Evolutionary conservation across 208 protist genomes (phyloP).

Genomic region (Polymyxa betae): DNA sequence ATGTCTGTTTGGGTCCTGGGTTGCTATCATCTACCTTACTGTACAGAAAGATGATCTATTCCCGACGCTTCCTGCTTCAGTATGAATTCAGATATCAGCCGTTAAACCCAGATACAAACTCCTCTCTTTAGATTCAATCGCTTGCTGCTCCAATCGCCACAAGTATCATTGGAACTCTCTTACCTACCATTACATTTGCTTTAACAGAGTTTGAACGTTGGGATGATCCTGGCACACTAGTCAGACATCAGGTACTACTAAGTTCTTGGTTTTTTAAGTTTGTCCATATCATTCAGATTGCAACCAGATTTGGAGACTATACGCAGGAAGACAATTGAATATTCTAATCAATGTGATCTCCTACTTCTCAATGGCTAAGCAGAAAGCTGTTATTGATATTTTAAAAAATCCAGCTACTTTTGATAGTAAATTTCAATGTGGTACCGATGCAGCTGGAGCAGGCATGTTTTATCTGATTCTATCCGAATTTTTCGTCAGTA

Average conservation of each 20-base stretch:
- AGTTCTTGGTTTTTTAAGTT: no score
- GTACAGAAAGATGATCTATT: no score
- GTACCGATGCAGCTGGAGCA: background rate
- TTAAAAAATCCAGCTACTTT: background rate
- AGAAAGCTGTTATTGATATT: background rate
- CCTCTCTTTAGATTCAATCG: background rate
- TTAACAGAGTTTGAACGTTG: background rate
- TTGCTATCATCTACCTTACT: background rate
- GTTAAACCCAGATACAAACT: background rate
- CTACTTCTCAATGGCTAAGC: background rate
- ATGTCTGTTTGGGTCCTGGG: background rate
- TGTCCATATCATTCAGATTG: no score
- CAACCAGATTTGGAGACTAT: conserved; percentile 25
- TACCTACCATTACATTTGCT: background rate
- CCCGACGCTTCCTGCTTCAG: no score
- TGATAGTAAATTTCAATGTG: background rate
- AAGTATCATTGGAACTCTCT: background rate
- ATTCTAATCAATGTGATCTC: background rate
- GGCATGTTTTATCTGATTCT: conserved; percentile 2
- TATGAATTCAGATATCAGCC: no score
- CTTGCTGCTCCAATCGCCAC: background rate
- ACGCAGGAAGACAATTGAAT: background rate
- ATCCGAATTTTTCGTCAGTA: conserved; percentile 3
- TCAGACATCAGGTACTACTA: no score
- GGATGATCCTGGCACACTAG: background rate